A percentile compares a stretch with the other conserved stretches of the same genome.
phyloP scores from a whole-genome alignment of 2,329 filamentous ascomycete species.

The Aspergillus neotritici region DNA sequence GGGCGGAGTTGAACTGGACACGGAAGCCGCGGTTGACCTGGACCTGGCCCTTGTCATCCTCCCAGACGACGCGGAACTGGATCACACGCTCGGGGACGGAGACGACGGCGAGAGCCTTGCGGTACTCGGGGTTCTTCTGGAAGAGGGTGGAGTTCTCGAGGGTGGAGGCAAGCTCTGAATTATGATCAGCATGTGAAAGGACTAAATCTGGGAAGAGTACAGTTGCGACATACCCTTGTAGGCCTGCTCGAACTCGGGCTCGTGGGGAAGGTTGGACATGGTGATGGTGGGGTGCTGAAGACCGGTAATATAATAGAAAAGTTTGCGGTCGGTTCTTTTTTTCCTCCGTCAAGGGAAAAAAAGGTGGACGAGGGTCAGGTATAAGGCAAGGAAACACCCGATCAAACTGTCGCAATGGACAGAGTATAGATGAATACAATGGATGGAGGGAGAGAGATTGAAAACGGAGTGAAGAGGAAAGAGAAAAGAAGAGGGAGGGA shows the following conservation, averaged over 20 bases:
- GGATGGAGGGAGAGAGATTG: conserved; percentile 9
- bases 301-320: conserved; percentile 5
- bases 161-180: conserved; percentile 80
- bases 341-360: neutral
- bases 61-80: conserved; percentile 97
- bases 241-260: conserved; percentile 98
- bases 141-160: conserved; percentile 93
- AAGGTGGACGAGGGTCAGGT: neutral
- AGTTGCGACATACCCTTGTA: conserved; percentile 67
- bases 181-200: neutral
- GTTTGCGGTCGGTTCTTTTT: conserved; percentile 1
- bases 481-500: conserved; percentile 7
- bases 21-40: conserved; percentile 94
- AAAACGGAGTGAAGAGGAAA: conserved; percentile 12
- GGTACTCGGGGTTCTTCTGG: conserved; percentile 89
- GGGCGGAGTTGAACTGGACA: conserved; percentile 96
- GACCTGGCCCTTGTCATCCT: conserved; percentile 78
- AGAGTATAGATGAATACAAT: conserved; percentile 7
- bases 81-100: conserved; percentile 91
- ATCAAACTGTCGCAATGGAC: neutral
- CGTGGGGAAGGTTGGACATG: conserved; percentile 78
- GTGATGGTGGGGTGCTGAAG: conserved; percentile 20
- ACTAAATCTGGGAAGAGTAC: neutral
- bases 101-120: conserved; percentile 78
- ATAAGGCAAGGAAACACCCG: too few relatives aligned